Conservation (phyloP, 106 monocot species). For the Platanthera zijinensis region DNA sequence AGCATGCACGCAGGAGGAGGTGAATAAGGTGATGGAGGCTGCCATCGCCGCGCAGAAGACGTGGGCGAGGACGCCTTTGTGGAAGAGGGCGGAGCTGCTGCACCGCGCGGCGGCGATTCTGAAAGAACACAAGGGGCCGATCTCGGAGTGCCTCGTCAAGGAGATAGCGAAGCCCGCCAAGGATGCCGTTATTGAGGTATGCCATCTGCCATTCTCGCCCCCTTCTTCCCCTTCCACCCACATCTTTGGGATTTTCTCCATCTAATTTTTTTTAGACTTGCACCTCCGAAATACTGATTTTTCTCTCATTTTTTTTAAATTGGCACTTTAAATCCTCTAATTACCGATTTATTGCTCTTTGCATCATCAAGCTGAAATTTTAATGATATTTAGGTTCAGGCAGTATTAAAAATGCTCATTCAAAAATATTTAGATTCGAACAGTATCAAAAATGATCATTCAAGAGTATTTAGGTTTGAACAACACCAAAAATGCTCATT, state of each 20-base stretch:
- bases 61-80: constrained; percentile 93
- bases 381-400: too few relatives aligned
- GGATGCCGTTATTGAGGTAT: constrained; percentile 86
- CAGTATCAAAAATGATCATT: too few relatives aligned
- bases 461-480: too few relatives aligned
- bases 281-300: too few relatives aligned
- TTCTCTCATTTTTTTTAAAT: too few relatives aligned
- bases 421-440: too few relatives aligned
- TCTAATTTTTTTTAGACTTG: too few relatives aligned
- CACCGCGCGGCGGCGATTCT: constrained; percentile 83
- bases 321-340: too few relatives aligned
- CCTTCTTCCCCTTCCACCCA: neutral
- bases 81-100: constrained; percentile 93
- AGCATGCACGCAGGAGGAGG: constrained; percentile 99
- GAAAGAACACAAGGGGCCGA: constrained; percentile 82
- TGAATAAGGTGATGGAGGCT: constrained; percentile 80
- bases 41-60: constrained; percentile 83
- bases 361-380: too few relatives aligned
- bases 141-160: constrained; percentile 92
- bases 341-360: too few relatives aligned
- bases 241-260: neutral
- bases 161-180: constrained; percentile 98
- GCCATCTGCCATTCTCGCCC: neutral
- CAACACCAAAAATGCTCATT: too few relatives aligned
- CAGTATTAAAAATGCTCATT: too few relatives aligned